Base-by-base conservation (phyloP, 495 filamentous ascomycete genomes). In the Tuber indicum region DNA sequence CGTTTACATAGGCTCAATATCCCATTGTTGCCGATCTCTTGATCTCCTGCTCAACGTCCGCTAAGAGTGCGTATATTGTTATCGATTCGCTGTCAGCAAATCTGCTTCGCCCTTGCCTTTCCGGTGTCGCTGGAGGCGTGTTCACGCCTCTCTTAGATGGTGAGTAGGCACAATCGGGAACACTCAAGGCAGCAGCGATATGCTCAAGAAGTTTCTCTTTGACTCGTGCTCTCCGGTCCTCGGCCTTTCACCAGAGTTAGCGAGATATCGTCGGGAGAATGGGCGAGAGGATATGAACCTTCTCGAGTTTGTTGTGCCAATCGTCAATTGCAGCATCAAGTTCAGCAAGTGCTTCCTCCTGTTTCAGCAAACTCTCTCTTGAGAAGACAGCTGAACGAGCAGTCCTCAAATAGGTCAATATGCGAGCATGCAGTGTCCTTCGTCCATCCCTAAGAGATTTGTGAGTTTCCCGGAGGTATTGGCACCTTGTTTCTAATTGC, bases 191-290 rank as follows among this genome's bases (percentile, higher is more conserved):
- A 41, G 90, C 91, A 62, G 91, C 90, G 49, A 92, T 87, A 82
- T 93, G 91, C 83, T 93, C 91, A 4, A 93, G 87, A 4, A 93
- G 86, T 86, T 92, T 93, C 82, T 93, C 90, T n/a, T 90, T 88
- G 41, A 93, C 87, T 44, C 89, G 86, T 21, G 88, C 88, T 41
- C 91, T 88, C 78, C 91, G 86, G 81, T 93, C 91, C 85, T 93
- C 91, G n/a, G 90, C 91, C 75, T 90, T 74, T 52, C 14, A 52
- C 69, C 41, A 19, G 21, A 41, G 49, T 81, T 39, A 77, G 49
- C 41, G 70, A 66, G 62, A 32, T 74, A 46, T 21, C 46, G 9
- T 23, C 32, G 52, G 42, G 43, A 42, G 39, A 32, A 19, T 45
- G 19, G 0, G 36, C 39, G 10, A 71, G 23, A 4, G 58, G 26